Base-by-base conservation (phyloP, 2,329 filamentous ascomycete genomes). In the Arthrobotrys entomopaga region DNA sequence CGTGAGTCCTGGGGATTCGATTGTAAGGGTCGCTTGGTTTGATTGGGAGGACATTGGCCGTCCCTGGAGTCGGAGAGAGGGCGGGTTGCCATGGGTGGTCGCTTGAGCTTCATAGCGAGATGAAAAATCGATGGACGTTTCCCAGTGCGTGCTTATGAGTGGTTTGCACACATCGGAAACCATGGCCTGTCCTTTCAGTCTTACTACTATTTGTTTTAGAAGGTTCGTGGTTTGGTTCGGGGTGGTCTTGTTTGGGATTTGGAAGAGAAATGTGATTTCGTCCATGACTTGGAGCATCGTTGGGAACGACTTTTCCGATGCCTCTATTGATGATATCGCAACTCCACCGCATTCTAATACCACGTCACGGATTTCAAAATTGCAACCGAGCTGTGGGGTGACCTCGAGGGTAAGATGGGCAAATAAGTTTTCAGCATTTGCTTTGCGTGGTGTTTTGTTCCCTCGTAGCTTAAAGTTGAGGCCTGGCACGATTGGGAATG, bases 331-430 rank as follows among this genome's bases (percentile, higher is more conserved):
- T 15, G 70, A 46, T 49, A 74, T 84, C 11, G 83, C 82, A n/a
- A 90, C 65, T 42, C 63, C 71, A 20, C 58, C 65, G 46, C 59
- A 64, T 61, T 70, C 84, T 78, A 70, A 24, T 15, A 75, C 42
- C 13, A 75, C 59, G 48, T 75, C 71, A 11, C 59, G 49, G 20
- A 69, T 75, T 29, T 70, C 63, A 42, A 69, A 75, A 50, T 88
- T 86, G 80, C 88, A 91, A 56, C 89, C 86, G 67, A 90, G 87
- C 79, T 89, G 88, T 5, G 88, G 85, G 0, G 90, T 91, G 75
- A 91, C 89, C 81, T 93, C 91, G 43, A 93, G 81, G 79, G 93
- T 90, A 3, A 93, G 83, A 59, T 91, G 87, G 7, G 90, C 89
- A 71, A 93, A 86, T 11, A 92, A 83, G 70, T 86, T 87, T 8